Evolutionary conservation across 345 rosid genomes (phyloP).

Genomic region (Moricandia moricandioides): DNA sequence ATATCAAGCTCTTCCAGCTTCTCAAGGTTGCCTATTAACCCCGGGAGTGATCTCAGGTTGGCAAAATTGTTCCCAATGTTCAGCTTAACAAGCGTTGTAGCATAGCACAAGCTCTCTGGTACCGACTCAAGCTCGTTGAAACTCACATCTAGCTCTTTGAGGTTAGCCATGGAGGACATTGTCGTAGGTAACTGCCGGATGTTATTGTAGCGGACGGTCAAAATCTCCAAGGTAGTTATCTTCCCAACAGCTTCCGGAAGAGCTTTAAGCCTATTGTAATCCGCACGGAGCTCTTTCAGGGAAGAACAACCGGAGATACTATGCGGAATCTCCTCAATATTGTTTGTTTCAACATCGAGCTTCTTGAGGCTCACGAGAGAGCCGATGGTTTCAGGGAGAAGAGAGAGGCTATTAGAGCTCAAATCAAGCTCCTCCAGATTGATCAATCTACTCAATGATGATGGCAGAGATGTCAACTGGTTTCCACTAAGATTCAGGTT

Average conservation of each 20-base stretch:
- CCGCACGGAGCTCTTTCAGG: slow-evolving; percentile 69
- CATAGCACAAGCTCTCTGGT: too few relatives aligned
- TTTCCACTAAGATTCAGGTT: slow-evolving; percentile 71
- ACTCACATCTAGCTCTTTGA: slow-evolving; percentile 89
- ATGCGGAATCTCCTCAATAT: slow-evolving; percentile 84
- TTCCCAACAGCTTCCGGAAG: slow-evolving; percentile 98
- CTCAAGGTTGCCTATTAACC: too few relatives aligned
- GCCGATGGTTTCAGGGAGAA: slow-evolving; percentile 70
- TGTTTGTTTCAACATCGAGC: slow-evolving; percentile 73
- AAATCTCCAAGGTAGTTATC: slow-evolving; percentile 66
- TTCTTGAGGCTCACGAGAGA: slow-evolving; percentile 64
- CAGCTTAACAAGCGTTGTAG: too few relatives aligned
- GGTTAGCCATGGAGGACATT: slow-evolving; percentile 69
- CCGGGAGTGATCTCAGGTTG: too few relatives aligned
- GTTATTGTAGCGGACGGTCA: slow-evolving; percentile 82
- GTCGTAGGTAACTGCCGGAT: slow-evolving; percentile 89
- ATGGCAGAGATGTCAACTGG: slow-evolving; percentile 70
- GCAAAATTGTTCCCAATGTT: too few relatives aligned
- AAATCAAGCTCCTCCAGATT: slow-evolving; percentile 83
- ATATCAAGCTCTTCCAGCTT: too few relatives aligned
- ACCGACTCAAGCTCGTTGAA: slow-evolving; percentile 89
- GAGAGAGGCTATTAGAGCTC: slow-evolving; percentile 66
- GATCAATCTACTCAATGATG: slow-evolving; percentile 54
- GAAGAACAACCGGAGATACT: slow-evolving; percentile 68
- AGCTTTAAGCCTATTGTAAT: slow-evolving; percentile 91